These are phyloP conservation scores for Sporothrix variecibatus DNA, from an alignment of 2,329 filamentous ascomycete genomes.

Conservation along the genomic window DNA sequence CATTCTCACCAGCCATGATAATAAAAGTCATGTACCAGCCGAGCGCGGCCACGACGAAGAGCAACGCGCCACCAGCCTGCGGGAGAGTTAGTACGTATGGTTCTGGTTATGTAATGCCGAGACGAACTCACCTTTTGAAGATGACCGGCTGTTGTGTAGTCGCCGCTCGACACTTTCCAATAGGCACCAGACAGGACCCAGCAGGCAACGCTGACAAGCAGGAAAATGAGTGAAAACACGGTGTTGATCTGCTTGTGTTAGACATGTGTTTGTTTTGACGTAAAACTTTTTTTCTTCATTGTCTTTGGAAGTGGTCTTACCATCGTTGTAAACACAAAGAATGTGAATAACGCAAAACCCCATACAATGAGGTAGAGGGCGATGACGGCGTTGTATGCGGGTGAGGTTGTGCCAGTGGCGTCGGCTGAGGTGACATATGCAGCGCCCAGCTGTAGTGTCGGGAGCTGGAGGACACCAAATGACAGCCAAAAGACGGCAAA, in stretches of 20 bases:
- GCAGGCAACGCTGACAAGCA: slow-evolving; percentile 5
- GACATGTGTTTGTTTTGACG: no score
- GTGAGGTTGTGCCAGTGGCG: neutral
- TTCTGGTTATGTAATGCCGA: no score
- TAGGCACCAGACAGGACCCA: neutral
- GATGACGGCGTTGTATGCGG: slow-evolving; percentile 7
- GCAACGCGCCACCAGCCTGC: neutral
- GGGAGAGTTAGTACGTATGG: neutral
- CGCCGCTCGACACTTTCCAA: neutral
- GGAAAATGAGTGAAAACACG: neutral
- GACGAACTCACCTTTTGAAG: neutral
- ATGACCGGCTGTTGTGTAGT: slow-evolving; percentile 1
- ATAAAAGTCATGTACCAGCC: slow-evolving; percentile 12
- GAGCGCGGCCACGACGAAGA: slow-evolving; percentile 1
- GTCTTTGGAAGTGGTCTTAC: no score
- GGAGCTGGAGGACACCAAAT: neutral
- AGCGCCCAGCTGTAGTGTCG: neutral
- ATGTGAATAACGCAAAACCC: neutral
- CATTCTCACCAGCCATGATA: slow-evolving; percentile 9
- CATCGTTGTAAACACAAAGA: slow-evolving; percentile 13
- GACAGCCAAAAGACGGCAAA: slow-evolving; percentile 14
- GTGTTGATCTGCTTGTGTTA: neutral
- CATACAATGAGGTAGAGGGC: slow-evolving; percentile 3
- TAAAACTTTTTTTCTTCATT: no score
- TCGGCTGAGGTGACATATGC: neutral